Evolutionary conservation across 2,329 filamentous ascomycete species (phyloP), one percentile per base, ranked within the genome.

Genomic region (Macroventuria anomochaeta): DNA sequence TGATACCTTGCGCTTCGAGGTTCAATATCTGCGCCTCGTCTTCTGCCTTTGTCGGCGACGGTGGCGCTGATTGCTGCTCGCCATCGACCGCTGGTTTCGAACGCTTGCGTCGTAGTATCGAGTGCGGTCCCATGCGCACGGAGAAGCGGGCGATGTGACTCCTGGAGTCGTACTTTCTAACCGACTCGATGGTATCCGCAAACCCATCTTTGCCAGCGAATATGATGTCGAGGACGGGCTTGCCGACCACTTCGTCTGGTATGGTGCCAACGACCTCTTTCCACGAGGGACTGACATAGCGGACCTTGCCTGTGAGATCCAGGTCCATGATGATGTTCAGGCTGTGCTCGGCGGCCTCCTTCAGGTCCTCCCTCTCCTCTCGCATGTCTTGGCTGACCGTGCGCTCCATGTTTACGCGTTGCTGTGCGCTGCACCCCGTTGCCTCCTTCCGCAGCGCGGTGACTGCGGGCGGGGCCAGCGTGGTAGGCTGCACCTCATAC

Each of bases 281-380:
- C 95, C 95, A 99, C 13, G 93, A 97, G 11, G 93, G 91, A 73
- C 93, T 97, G 66, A 96, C 93, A 91, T 95, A 99, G 76, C 92
- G 89, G 68, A 99, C 89, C 57, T 86, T 89, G 61, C 91, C 91
- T 70, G 97, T 90, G 50, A 97, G 83, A 69, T 92, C 91, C 61
- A 99, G 82, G 77, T 99, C 93, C 71, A 99, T 84, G 73, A 99
- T 96, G 60, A 96, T 90, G 76, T 97, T 99, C 72, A 96, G 83
- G 18, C 93, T 97, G 79, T 97, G 91, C 77, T 97, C 93, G 43
- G 93, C 95, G 33, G 93, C 95, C 79, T 96, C 91, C 70, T 93
- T 92, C 64, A 99, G 83, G 73, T 97, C 93, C 72, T 96, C 90
- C 58, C 93, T 86, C 79, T 97, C 92, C 70, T 96, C 91, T 65